A percentile compares a stretch with the other conserved stretches of the same genome.
phyloP scores from a whole-genome alignment of 1,284 basidiomycete genomes.

The Puccinia polysora region DNA sequence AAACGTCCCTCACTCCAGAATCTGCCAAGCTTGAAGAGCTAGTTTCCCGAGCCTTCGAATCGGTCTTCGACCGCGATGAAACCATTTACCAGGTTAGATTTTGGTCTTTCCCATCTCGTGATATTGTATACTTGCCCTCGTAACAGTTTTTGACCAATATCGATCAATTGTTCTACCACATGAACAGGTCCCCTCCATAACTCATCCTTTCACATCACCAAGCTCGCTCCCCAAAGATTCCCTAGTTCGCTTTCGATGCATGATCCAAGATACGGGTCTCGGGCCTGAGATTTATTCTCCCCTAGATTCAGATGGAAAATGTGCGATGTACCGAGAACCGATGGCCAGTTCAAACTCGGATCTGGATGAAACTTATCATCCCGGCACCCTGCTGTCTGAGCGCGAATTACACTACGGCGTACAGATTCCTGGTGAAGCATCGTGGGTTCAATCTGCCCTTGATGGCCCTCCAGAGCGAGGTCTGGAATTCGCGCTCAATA shows the following conservation, averaged over 20 bases:
- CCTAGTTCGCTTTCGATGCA: constrained; percentile 38
- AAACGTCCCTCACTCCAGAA: background rate
- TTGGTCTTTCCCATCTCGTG: background rate
- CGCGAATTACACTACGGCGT: constrained; percentile 39
- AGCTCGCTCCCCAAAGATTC: constrained; percentile 1
- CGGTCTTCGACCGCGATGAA: constrained; percentile 11
- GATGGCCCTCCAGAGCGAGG: constrained; percentile 33
- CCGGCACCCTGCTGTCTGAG: constrained; percentile 5
- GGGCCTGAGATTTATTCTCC: constrained; percentile 25
- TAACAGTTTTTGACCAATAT: too few species aligned
- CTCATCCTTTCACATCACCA: constrained; percentile 17
- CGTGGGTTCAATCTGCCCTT: constrained; percentile 21
- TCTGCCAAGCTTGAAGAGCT: background rate
- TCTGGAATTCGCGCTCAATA: constrained; percentile 11
- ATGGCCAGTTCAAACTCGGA: background rate
- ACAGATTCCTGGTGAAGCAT: constrained; percentile 37
- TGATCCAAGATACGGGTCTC: constrained; percentile 37
- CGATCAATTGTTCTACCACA: background rate
- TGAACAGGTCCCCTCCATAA: constrained; percentile 36
- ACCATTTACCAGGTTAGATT: constrained; percentile 27
- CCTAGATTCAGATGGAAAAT: constrained; percentile 5
- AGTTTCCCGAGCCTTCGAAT: constrained; percentile 23
- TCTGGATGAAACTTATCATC: background rate
- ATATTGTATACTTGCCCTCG: too few species aligned
- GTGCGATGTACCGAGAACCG: constrained; percentile 33